Percentiles rank a stretch among this genome's conserved stretches.
phyloP scores from a whole-genome alignment of 257 asterid species.

The Euphrasia confusa region DNA sequence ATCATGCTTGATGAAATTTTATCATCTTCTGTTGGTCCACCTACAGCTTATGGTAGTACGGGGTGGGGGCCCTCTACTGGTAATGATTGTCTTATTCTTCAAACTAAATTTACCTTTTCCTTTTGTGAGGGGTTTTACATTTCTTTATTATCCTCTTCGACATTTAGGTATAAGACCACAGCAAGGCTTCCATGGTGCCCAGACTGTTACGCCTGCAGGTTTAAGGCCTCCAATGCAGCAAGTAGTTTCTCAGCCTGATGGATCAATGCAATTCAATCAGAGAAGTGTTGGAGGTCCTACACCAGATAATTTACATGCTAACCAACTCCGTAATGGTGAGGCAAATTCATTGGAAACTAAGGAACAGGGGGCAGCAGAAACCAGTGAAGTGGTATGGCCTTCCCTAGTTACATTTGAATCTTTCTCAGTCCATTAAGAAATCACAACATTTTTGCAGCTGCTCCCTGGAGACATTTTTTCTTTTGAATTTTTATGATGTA shows the following conservation, averaged over 20 bases:
- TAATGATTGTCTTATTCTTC: slow-evolving; percentile 30
- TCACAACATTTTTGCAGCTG: no score
- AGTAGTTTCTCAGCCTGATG: slow-evolving; percentile 51
- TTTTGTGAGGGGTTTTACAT: slow-evolving; percentile 16
- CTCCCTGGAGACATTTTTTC: not conserved
- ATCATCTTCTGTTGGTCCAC: slow-evolving; percentile 79
- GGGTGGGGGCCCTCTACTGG: slow-evolving; percentile 71
- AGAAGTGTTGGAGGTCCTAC: slow-evolving; percentile 40
- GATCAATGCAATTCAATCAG: slow-evolving; percentile 57
- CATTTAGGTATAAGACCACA: slow-evolving; percentile 62
- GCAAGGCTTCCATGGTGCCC: slow-evolving; percentile 56
- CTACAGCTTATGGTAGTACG: slow-evolving; percentile 53
- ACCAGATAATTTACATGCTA: slow-evolving; percentile 42
- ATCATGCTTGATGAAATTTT: slow-evolving; percentile 84
- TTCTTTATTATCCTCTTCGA: slow-evolving; percentile 21
- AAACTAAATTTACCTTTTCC: slow-evolving; percentile 14
- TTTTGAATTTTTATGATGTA: slow-evolving; percentile 20
- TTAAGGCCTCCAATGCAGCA: slow-evolving; percentile 67
- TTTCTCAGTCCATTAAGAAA: no score
- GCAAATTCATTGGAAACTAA: slow-evolving; percentile 36
- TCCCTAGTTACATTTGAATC: not conserved
- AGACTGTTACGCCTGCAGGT: slow-evolving; percentile 50
- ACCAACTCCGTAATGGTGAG: slow-evolving; percentile 53
- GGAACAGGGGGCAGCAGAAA: slow-evolving; percentile 47
- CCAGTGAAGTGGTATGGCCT: slow-evolving; percentile 50